These are phyloP conservation scores for Leccinum subtestaceum DNA, from an alignment of 768 basidiomycete species.

Conservation along the genomic window DNA sequence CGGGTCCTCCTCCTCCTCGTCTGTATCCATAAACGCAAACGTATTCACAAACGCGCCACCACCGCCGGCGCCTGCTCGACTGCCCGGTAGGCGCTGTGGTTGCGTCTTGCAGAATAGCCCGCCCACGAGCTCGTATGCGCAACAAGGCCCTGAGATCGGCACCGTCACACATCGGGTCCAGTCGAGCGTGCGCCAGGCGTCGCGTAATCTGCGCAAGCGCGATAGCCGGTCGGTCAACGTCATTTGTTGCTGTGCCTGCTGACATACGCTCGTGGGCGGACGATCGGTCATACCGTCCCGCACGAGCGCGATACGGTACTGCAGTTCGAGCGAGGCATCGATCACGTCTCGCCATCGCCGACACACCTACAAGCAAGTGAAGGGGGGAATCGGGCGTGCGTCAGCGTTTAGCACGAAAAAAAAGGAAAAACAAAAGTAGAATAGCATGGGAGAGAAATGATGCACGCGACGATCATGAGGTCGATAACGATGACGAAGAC, in stretches of 20 bases:
- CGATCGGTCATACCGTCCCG: slow-evolving; percentile 35
- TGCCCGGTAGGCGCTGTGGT: not conserved
- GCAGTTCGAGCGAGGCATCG: slow-evolving; percentile 32
- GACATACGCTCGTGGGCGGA: not conserved
- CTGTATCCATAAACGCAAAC: not conserved
- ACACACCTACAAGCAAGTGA: slow-evolving; percentile 20
- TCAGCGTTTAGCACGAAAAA: not conserved
- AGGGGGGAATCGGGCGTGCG: not conserved
- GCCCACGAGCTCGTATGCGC: slow-evolving; percentile 60
- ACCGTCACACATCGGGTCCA: slow-evolving; percentile 27
- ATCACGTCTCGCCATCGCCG: slow-evolving; percentile 16
- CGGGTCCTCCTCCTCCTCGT: not conserved
- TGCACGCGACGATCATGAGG: not conserved
- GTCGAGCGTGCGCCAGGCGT: slow-evolving; percentile 34
- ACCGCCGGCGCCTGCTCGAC: not conserved
- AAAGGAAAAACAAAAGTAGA: not conserved
- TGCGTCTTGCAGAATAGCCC: slow-evolving; percentile 52
- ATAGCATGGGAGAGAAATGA: too few species aligned
- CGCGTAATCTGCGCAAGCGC: slow-evolving; percentile 34
- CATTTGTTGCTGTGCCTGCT: not conserved
- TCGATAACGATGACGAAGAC: not conserved
- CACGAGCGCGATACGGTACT: slow-evolving; percentile 39
- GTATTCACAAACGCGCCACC: not conserved
- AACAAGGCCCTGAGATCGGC: slow-evolving; percentile 36
- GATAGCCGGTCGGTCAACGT: slow-evolving; percentile 28